A percentile compares a stretch with the other conserved stretches of the same genome.
Evolutionary conservation across 495 filamentous ascomycete species (phyloP).

Genomic region (Hypoxylon fragiforme): DNA sequence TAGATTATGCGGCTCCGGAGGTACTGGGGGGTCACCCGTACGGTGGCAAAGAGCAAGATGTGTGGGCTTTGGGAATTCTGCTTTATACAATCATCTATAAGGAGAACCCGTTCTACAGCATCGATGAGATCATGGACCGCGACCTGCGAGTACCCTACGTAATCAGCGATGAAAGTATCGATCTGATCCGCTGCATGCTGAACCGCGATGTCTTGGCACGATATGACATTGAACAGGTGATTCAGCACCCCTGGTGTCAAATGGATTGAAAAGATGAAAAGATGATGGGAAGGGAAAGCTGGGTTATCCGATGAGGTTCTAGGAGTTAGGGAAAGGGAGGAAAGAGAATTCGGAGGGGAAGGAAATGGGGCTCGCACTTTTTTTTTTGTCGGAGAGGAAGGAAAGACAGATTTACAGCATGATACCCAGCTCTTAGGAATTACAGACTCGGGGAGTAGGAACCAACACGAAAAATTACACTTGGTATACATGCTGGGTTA

Average conservation of each 20-base stretch:
- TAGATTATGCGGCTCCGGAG: conserved; percentile 97
- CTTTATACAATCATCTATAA: conserved; percentile 99
- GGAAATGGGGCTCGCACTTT: no score
- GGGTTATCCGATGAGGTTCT: conserved; percentile 2
- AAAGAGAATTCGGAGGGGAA: background rate
- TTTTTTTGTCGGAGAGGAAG: conserved; percentile 14
- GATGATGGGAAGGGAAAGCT: background rate
- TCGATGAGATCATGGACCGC: conserved; percentile 98
- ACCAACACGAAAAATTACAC: conserved; percentile 7
- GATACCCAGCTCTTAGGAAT: conserved; percentile 32
- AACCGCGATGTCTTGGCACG: conserved; percentile 83
- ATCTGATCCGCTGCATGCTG: conserved; percentile 87
- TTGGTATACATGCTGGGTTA: background rate
- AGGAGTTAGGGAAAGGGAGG: background rate
- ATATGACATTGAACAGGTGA: conserved; percentile 78
- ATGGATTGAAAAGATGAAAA: conserved; percentile 34
- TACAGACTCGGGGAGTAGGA: conserved; percentile 19
- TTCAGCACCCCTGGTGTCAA: conserved; percentile 80
- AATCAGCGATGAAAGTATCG: conserved; percentile 88
- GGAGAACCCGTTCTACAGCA: conserved; percentile 98
- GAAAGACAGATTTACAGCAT: conserved; percentile 15
- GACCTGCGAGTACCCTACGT: conserved; percentile 89
- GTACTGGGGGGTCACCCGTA: conserved; percentile 94
- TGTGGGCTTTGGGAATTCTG: conserved; percentile 97
- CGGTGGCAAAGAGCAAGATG: conserved; percentile 94